Base-by-base conservation (phyloP, 1,284 basidiomycete genomes). In the Microbotryum scabiosae region DNA sequence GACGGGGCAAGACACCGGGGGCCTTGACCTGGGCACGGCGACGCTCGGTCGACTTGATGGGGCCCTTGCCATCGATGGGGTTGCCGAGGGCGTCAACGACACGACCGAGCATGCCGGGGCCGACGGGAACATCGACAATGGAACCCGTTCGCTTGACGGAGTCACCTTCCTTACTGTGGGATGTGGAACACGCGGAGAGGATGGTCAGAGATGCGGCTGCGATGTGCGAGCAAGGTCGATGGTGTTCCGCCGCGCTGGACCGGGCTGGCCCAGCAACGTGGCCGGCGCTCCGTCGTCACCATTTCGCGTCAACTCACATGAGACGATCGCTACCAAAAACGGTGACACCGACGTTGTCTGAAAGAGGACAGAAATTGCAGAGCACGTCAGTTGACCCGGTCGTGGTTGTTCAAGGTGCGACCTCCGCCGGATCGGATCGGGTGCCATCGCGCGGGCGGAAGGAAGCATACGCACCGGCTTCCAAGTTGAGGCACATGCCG, bases 271-370 rank as follows among this genome's bases (percentile, higher is more conserved):
- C 20, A 18, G 6, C 50, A 23, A 51, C 50, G 26, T 51, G 18
- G 23, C 50, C 23, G 10, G n/a, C 50, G 20, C 7, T 7, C 23
- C n/a, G 25, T 28, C 25, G 50, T 20, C n/a, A n/a, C n/a, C n/a
- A n/a, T 51, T 25, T 4, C 50, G 23, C n/a, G 30, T 10, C 30
- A 5, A 65, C 66, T 26, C 16, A 66, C 66, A 69, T 69, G 45
- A 88, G 85, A 85, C 93, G 90, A 82, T 97, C 94, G 80, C 91
- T 94, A 88, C 94, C 94, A 82, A 98, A 97, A 82, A 97, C 93
- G 82, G 94, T 92, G 75, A 98, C 90, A 92, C 94, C 94, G 81
- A 71, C 69, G 64, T 69, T 65, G 63, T 70, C 63, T 67, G 55
- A 10, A 8, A 14, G 18, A n/a, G 16, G 8, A 21, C 26, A 36